Evolutionary conservation across 1,284 basidiomycete genomes (phyloP), one percentile per base, ranked within the genome.

Genomic region (Athelia sp.): DNA sequence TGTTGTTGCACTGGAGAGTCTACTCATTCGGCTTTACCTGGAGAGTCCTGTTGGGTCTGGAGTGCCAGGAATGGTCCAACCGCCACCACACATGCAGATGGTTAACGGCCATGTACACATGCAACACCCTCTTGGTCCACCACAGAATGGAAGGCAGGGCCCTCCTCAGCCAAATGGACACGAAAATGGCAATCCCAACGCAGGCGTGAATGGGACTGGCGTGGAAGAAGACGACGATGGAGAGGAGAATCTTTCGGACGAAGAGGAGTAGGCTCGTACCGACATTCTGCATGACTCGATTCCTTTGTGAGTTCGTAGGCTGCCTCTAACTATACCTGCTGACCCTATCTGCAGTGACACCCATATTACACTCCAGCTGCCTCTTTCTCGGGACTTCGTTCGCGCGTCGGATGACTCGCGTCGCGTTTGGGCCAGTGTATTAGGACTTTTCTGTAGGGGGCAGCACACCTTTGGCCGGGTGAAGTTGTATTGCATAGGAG

Each of bases 11-110:
- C 66, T 90, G 48, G 87, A 90, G 66, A 82, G 79, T 22, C 76
- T 88, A 24, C 69, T 90, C 47, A 79, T 90, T 45, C 73, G 87
- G 31, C 57, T 90, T 52, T 87, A 87, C 62, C 64, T 89, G 52
- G 87, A 89, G 67, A 85, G 81, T 52, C 87, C 87, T 2, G 72
- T 85, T 50, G 69, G 67, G 15, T 53, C 61, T 18, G 57, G 64
- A 17, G 62, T 62, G 15, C 58, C 59, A 23, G 26, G 26, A 13
- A 29, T 29, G 26, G 26, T 29, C 26, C 26, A 4, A 6, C 36
- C 36, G 4, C 59, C 62, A 14, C 51, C 61, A 9, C n/a, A 22
- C 10, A 44, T 44, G 43, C 43, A 21, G 43, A 40, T 40, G 36
- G 19, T 21, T n/a, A 40, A 40, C n/a, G 36, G 36, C 6, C 36